Evolutionary conservation across 352 stramenopile species (phyloP).

Genomic region (Pythium monospermum): DNA sequence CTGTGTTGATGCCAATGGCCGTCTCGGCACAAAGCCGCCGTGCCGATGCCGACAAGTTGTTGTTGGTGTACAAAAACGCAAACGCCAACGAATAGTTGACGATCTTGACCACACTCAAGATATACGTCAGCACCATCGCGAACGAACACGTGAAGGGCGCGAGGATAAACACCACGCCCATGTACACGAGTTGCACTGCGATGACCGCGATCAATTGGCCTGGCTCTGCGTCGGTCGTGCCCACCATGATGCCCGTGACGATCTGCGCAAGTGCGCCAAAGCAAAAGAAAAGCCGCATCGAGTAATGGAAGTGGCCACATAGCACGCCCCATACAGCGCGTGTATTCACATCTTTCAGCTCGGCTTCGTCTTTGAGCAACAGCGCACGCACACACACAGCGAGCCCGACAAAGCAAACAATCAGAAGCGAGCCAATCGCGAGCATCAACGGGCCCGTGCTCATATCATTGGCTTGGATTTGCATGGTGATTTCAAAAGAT

Average conservation of each 20-base stretch:
- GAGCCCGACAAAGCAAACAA: slow-evolving; percentile 38
- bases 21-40: slow-evolving; percentile 36
- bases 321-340: slow-evolving; percentile 54
- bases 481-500: slow-evolving; percentile 65
- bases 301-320: slow-evolving; percentile 63
- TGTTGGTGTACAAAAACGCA: slow-evolving; percentile 55
- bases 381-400: slow-evolving; percentile 45
- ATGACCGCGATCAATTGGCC: slow-evolving; percentile 53
- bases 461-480: slow-evolving; percentile 29
- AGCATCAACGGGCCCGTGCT: slow-evolving; percentile 1
- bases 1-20: slow-evolving; percentile 57
- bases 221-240: slow-evolving; percentile 44
- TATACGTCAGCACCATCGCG: slow-evolving; percentile 44
- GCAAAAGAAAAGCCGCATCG: slow-evolving; percentile 62
- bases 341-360: slow-evolving; percentile 53
- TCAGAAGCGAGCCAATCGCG: background rate
- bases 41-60: slow-evolving; percentile 27
- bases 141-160: slow-evolving; percentile 39
- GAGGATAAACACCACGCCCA: slow-evolving; percentile 49
- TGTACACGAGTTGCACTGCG: slow-evolving; percentile 44
- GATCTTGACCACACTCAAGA: slow-evolving; percentile 43
- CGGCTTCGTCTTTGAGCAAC: slow-evolving; percentile 44
- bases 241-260: slow-evolving; percentile 51
- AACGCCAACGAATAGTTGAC: slow-evolving; percentile 54
- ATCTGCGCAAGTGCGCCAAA: slow-evolving; percentile 54